Base-by-base conservation (phyloP, 2,329 filamentous ascomycete genomes). In the Fusarium sp. region DNA sequence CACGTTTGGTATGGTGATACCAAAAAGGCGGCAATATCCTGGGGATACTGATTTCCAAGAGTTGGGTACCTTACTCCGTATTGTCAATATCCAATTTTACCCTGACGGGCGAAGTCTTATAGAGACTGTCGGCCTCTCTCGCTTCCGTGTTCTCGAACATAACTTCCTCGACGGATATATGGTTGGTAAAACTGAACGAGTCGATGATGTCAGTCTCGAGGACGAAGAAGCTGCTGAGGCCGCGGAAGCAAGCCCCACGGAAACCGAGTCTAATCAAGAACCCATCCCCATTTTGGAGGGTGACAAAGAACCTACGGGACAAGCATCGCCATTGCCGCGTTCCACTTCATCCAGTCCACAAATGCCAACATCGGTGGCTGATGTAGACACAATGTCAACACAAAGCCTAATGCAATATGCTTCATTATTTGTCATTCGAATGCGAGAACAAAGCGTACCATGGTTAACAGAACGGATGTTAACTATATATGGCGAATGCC, bases 1-100 rank as follows among this genome's bases (percentile, higher is more conserved):
- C 15, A 92, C 88, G 26, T 97, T 97, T 74, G 94, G 94, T 26
- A 97, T 97, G 92, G 86, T 97, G 18, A 85, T 92, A 74, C 89
- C 89, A 66, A 92, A 90, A 70, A 82, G 87, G 80, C 47, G 77
- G 67, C 59, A 82, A 80, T 55, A 68, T 3, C 45, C 72, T 2
- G 72, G 67, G 3, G 79, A 79, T 33, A 64, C 73, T 1, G 71
- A 77, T 10, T 97, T 94, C 72, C 85, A 89, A 75, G 85, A 91
- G 71, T 89, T 94, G 49, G 94, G 94, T 1, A 97, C 93, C 0
- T 80, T 97, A 38, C 81, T 97, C 20, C 88, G 90, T 45, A 92
- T 97, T 52, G 85, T 91, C 57, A 90, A 91, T 49, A 86, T 90
- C 23, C 90, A 95, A 64, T 84, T 91, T 64, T 86, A 95, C 52